Percentiles rank a stretch among this genome's conserved stretches.
Evolutionary conservation across 768 basidiomycete species (phyloP).

Genomic region (Psilocybe subaeruginosa): DNA sequence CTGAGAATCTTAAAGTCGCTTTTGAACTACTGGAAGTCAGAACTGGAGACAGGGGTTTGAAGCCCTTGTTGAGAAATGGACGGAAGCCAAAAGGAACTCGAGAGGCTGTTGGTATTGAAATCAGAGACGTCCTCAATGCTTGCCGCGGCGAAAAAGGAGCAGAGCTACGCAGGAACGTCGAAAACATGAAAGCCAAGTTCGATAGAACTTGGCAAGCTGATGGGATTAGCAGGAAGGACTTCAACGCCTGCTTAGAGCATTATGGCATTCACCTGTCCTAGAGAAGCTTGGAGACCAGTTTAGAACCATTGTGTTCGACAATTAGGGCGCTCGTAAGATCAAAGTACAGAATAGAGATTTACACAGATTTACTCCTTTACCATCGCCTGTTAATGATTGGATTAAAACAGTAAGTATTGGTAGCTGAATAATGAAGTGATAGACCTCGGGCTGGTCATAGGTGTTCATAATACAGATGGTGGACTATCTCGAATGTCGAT

Average conservation of each 20-base stretch:
- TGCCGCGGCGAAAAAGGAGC: slow-evolving; percentile 4
- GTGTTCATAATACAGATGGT: background rate
- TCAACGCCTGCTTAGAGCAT: slow-evolving; percentile 3
- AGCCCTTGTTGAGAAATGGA: slow-evolving; percentile 7
- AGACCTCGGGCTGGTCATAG: no score
- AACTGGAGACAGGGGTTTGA: slow-evolving; percentile 12
- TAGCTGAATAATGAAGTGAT: no score
- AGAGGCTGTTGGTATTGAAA: slow-evolving; percentile 17
- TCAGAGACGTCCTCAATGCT: slow-evolving; percentile 8
- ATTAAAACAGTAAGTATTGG: no score
- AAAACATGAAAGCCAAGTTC: background rate
- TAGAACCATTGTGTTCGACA: no score
- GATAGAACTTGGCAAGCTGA: slow-evolving; percentile 4
- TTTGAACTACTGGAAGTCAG: slow-evolving; percentile 20
- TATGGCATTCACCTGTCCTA: background rate
- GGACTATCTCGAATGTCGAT: background rate
- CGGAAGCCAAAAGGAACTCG: slow-evolving; percentile 11
- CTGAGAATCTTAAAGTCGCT: slow-evolving; percentile 9
- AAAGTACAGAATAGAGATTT: no score
- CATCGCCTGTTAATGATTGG: no score
- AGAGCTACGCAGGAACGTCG: slow-evolving; percentile 2
- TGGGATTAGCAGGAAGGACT: slow-evolving; percentile 1
- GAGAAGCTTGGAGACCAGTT: background rate
- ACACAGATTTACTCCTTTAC: no score
- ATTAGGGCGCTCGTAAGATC: no score